Evolutionary conservation across 164 flowering plant genomes (phyloP), one percentile per base, ranked within the genome.

Genomic region (Vitis cinerea): DNA sequence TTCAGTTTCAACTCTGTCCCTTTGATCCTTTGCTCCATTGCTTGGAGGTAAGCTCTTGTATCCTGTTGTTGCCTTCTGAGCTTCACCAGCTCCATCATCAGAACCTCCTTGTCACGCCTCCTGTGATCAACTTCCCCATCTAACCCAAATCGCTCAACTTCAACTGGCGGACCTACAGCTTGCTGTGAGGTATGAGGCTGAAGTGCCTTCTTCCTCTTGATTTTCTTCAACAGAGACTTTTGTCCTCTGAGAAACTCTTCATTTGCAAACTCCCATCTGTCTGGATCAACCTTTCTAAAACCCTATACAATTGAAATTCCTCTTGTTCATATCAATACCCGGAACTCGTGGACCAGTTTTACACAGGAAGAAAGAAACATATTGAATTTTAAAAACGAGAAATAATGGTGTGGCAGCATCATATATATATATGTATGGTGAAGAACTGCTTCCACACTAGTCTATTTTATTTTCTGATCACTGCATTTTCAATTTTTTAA

Each of bases 241-340:
- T 87, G 84, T 27, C 95, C 98, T 82, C 82, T 86, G 1, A 90
- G 78, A 77, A 93, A 93, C 49, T 78, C 86, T 74, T 91, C 98
- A 81, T 86, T 87, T 3, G 98, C 97, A 83, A 93, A 92, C 69
- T 92, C 96, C 98, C 96, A 92, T 74, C 81, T 79, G 65, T 93
- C 97, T 55, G 93, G 83, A 83, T 93, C 92, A 44, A 93, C 83
- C 76, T 93, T 93, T 71, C 84, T 85, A 75, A 93, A 93, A 0
- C 97, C 98, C 98, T 93, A 86, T 71, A 56, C 7, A 52, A 61
- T 15, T 71, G 65, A 68, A 73, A 37, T 37, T 37, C 44, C 44
- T 37, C 0, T 23, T 23, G 27, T 23, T 23, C 27, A 23, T 23
- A 23, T 23, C 2, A 23, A 23, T 23, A 23, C 27, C 27, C 27